Evolutionary conservation across 192 early-diverging fungal genomes (phyloP).

Genomic region (Dispira simplex): DNA sequence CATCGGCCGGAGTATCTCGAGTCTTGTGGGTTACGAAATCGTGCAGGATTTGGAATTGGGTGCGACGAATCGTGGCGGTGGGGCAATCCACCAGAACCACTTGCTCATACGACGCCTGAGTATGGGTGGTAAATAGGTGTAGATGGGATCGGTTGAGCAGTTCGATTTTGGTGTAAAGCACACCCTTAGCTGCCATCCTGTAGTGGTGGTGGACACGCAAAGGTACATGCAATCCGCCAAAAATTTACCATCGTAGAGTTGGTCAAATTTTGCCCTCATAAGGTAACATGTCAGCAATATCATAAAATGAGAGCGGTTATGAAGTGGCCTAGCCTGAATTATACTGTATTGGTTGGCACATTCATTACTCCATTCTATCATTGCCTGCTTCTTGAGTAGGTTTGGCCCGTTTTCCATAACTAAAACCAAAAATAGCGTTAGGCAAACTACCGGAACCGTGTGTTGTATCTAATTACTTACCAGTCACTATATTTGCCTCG

Average conservation of each 20-base stretch:
- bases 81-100: slow-evolving; percentile 31
- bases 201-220: neutral
- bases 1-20: slow-evolving; percentile 21
- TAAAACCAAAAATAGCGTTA: neutral
- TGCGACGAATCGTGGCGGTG: slow-evolving; percentile 36
- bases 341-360: neutral
- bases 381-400: neutral
- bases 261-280: neutral
- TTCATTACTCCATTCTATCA: neutral
- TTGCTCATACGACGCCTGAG: slow-evolving; percentile 56
- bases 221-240: neutral
- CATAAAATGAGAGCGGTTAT: neutral
- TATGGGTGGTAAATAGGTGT: slow-evolving; percentile 70
- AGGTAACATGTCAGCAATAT: neutral
- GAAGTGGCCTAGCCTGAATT: neutral
- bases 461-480: slow-evolving; percentile 8
- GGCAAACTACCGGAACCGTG: neutral
- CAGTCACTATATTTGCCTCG: slow-evolving; percentile 57
- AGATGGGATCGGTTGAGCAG: slow-evolving; percentile 25
- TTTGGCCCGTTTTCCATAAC: neutral
- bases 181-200: slow-evolving; percentile 52
- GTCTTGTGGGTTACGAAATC: slow-evolving; percentile 38
- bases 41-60: slow-evolving; percentile 50
- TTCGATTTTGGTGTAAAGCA: slow-evolving; percentile 51
- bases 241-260: neutral